These are phyloP conservation scores for Pythium pyrilobum DNA, from an alignment of 352 stramenopile genomes.

Conservation along the genomic window DNA sequence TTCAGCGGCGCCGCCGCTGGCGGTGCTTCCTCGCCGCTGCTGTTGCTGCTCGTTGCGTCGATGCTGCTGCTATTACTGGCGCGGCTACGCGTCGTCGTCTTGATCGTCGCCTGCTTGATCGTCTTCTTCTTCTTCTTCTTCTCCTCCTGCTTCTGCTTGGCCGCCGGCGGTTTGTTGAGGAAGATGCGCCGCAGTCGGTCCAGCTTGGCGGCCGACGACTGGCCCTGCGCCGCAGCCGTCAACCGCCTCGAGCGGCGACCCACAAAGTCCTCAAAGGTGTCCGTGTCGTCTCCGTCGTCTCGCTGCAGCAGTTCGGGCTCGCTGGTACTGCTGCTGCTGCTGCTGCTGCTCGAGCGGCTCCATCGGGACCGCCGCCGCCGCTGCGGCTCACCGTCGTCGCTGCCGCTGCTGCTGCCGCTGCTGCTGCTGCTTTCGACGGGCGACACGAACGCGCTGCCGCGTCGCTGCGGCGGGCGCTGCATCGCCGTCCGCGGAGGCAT, in stretches of 20 bases:
- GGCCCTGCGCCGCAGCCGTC: not conserved
- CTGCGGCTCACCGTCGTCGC: not conserved
- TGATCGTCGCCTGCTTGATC: not conserved
- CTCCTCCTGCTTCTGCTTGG: not conserved
- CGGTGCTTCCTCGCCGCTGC: constrained; percentile 2
- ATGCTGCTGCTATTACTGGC: not conserved
- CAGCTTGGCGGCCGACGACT: constrained; percentile 29
- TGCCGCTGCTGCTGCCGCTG: constrained; percentile 7
- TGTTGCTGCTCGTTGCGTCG: constrained; percentile 11
- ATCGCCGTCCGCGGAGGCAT: not conserved
- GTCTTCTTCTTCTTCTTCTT: not conserved
- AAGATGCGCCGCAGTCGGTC: constrained; percentile 62
- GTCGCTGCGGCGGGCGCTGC: not conserved
- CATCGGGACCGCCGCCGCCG: constrained; percentile 1
- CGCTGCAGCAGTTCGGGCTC: not conserved
- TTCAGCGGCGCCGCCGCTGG: constrained; percentile 4
- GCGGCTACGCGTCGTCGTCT: not conserved
- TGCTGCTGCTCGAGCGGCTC: constrained; percentile 4
- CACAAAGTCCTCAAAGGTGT: constrained; percentile 14
- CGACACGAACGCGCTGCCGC: constrained; percentile 13
- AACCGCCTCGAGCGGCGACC: not conserved
- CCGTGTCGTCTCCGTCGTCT: not conserved
- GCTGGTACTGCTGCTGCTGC: constrained; percentile 7
- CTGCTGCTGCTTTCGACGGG: constrained; percentile 6
- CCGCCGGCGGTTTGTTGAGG: constrained; percentile 38